These are phyloP conservation scores for Amphirosellinia nigrospora DNA, from an alignment of 495 filamentous ascomycete species.

Conservation along the genomic window DNA sequence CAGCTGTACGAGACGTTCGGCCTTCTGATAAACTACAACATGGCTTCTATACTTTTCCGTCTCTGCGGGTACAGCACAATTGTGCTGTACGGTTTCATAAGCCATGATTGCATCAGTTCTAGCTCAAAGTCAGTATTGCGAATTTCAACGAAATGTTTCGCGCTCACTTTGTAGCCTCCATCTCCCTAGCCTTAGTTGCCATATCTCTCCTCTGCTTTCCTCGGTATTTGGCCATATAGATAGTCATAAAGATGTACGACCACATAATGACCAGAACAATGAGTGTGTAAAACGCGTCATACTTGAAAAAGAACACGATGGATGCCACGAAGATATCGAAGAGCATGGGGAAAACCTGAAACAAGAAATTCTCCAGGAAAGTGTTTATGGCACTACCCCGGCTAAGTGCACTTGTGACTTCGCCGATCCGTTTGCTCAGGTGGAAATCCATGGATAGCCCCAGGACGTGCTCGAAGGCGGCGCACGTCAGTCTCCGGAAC, in stretches of 20 bases:
- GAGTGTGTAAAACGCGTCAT: constrained; percentile 82
- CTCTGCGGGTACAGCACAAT: constrained; percentile 33
- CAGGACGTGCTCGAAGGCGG: constrained; percentile 87
- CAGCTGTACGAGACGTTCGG: constrained; percentile 48
- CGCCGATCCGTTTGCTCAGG: constrained; percentile 83
- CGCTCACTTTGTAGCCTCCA: constrained; percentile 62
- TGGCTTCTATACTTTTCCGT: constrained; percentile 29
- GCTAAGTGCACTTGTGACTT: constrained; percentile 81
- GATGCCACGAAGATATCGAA: constrained; percentile 78
- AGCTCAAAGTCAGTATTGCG: constrained; percentile 15
- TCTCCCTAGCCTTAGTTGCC: constrained; percentile 78
- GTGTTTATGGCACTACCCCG: constrained; percentile 87
- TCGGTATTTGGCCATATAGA: constrained; percentile 84
- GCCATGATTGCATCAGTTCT: constrained; percentile 45
- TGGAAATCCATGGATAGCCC: constrained; percentile 84
- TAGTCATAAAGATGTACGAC: constrained; percentile 83
- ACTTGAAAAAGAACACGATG: constrained; percentile 70
- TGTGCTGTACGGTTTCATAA: constrained; percentile 33
- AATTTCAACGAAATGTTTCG: background rate
- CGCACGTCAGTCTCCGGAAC: constrained; percentile 81
- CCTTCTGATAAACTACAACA: constrained; percentile 31
- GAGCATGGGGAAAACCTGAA: constrained; percentile 82
- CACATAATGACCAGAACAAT: constrained; percentile 80
- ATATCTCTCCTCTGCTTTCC: constrained; percentile 80
- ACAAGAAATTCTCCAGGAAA: constrained; percentile 83